Percentiles rank a stretch among this genome's conserved stretches.
These are phyloP conservation scores for Ulota crispa DNA, from an alignment of 225 moss, liverwort and hornwort genomes.

Conservation along the genomic window DNA sequence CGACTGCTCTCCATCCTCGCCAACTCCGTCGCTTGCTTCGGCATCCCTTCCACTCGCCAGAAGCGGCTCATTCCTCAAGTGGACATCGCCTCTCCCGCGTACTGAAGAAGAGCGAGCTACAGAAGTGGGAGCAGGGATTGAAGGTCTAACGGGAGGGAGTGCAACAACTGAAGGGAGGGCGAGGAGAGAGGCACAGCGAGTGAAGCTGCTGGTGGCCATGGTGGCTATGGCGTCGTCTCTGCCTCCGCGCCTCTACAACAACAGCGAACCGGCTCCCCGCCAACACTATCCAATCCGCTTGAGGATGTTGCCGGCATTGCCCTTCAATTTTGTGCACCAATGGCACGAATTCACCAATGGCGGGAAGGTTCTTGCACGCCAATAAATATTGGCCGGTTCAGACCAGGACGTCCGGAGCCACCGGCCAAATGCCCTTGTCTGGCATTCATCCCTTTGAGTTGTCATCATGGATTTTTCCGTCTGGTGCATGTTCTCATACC, in stretches of 20 bases:
- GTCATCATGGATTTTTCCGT: too few relatives aligned
- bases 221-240: slow-evolving; percentile 44
- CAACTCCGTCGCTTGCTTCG: slow-evolving; percentile 7
- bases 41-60: not conserved
- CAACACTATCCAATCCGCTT: not conserved
- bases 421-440: too few relatives aligned
- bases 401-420: too few relatives aligned
- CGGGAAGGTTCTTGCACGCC: too few relatives aligned
- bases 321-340: too few relatives aligned
- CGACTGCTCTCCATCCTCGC: slow-evolving; percentile 22
- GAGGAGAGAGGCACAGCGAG: not conserved
- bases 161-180: not conserved
- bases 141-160: not conserved
- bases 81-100: not conserved
- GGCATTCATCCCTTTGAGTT: too few relatives aligned
- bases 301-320: not conserved
- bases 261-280: not conserved
- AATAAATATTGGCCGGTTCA: too few relatives aligned
- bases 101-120: not conserved
- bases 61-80: slow-evolving; percentile 16
- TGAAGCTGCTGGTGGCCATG: slow-evolving; percentile 17
- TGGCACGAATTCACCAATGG: too few relatives aligned
- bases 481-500: too few relatives aligned
- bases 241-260: slow-evolving; percentile 4
- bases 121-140: not conserved